Evolutionary conservation across 78 protist genomes (phyloP), one percentile per base, ranked within the genome.

Genomic region (Bigelowiella natans): DNA sequence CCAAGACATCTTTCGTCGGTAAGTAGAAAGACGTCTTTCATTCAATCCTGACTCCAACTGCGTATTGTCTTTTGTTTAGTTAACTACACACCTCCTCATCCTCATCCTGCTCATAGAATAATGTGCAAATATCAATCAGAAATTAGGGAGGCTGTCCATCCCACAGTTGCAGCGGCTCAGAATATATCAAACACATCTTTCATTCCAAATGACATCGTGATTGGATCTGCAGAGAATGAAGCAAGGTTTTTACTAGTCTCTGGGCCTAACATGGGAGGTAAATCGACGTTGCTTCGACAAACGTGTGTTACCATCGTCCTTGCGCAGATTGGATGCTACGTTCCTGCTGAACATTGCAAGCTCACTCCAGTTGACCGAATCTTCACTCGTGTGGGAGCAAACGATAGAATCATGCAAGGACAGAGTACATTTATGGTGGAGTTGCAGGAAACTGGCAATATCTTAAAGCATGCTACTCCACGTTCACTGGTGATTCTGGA

Each of bases 221-320:
- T 92, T 34, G 94, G 94, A 1, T 34, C 64, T 31, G 1, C 73
- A 30, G 37, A 11, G 18, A 51, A 73, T 38, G 85, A 7, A 30
- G 39, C 94, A 40, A 37, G 30, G 37, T 31, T 63, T 37, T 34
- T 96, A 88, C 92, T 98, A 0, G 92, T 98, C 1, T 96, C 99
- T n/a, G 99, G 99, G n/a, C 98, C 99, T n/a, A 97, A 96, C 90
- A 95, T 95, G 97, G 97, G 97, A n/a, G 98, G 99, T 29, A 98
- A 98, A 89, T 90, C 95, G 37, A 97, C 98, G 30, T 38, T 97
- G 11, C 94, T 98, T 36, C 91, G 99, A 2, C 91, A 95, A 90
- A 90, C 94, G 34, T 94, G 97, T 85, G 37, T 97, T 1, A 90
- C 94, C 31, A 94, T 94, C 0, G 40, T 98, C 37, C 40, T 98